These are phyloP conservation scores for Exsudoporus floridanus DNA, from an alignment of 1,284 basidiomycete species.

Conservation along the genomic window DNA sequence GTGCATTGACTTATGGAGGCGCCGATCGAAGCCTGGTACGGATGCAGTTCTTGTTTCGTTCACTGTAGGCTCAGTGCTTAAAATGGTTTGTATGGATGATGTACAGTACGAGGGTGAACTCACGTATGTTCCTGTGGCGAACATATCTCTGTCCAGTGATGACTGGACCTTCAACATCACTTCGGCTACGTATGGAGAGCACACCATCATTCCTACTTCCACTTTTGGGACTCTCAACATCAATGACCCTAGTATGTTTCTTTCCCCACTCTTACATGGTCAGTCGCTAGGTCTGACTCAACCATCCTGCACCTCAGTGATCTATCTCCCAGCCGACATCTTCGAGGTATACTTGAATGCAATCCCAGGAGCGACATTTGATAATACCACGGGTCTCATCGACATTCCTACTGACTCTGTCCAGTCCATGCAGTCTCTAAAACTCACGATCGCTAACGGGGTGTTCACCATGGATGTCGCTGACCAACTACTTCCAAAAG, in stretches of 20 bases:
- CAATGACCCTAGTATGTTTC: constrained; percentile 19
- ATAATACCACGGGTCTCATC: constrained; percentile 17
- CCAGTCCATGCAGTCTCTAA: constrained; percentile 20
- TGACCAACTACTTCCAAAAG: constrained; percentile 26
- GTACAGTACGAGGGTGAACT: constrained; percentile 22
- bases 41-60: neutral
- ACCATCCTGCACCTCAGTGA: constrained; percentile 4
- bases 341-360: constrained; percentile 20
- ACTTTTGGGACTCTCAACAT: constrained; percentile 18
- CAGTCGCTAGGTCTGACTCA: neutral
- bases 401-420: constrained; percentile 19
- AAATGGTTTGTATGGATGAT: neutral
- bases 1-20: constrained; percentile 29
- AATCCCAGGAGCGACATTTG: constrained; percentile 22
- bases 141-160: too few species aligned
- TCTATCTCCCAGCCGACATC: constrained; percentile 22
- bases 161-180: constrained; percentile 30
- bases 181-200: constrained; percentile 12
- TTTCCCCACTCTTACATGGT: neutral
- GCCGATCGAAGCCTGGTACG: constrained; percentile 22
- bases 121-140: constrained; percentile 25
- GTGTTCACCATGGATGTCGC: constrained; percentile 21
- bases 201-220: constrained; percentile 15
- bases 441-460: constrained; percentile 16
- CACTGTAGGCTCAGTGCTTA: neutral